Conservation (phyloP, 140 eudicot genomes). For the Stevia rebaudiana region DNA sequence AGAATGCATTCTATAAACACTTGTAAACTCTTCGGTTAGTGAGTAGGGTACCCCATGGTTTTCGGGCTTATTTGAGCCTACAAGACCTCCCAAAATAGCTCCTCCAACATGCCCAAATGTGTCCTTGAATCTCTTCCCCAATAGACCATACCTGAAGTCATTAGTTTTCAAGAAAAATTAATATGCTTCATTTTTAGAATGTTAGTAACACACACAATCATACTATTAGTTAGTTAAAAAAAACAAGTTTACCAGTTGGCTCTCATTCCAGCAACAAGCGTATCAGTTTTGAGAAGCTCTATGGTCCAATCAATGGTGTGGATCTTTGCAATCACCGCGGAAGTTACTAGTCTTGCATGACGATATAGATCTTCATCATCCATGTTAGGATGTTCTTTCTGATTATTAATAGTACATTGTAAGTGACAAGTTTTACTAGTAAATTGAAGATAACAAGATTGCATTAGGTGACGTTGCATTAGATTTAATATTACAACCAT, state of each 20-base stretch:
- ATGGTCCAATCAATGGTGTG: slow-evolving; percentile 86
- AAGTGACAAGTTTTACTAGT: not conserved
- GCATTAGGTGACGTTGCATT: too few relatives aligned
- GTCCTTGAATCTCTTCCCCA: slow-evolving; percentile 62
- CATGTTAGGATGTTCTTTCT: slow-evolving; percentile 42
- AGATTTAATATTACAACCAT: too few relatives aligned
- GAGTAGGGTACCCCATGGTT: slow-evolving; percentile 68
- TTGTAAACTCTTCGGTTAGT: slow-evolving; percentile 58
- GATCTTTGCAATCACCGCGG: slow-evolving; percentile 66
- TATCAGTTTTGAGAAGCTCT: slow-evolving; percentile 61
- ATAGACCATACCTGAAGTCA: slow-evolving; percentile 31
- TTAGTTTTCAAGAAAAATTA: too few relatives aligned
- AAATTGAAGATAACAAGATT: not conserved
- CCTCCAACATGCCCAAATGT: slow-evolving; percentile 53
- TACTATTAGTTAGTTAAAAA: too few relatives aligned
- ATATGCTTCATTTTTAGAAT: too few relatives aligned
- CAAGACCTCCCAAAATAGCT: slow-evolving; percentile 44
- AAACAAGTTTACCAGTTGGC: slow-evolving; percentile 43
- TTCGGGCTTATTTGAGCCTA: slow-evolving; percentile 44
- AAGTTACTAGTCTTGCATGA: slow-evolving; percentile 52
- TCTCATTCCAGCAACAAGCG: slow-evolving; percentile 56
- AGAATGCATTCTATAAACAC: slow-evolving; percentile 64
- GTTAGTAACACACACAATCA: too few relatives aligned
- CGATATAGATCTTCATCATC: slow-evolving; percentile 44
- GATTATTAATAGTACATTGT: not conserved